phyloP scores from a whole-genome alignment of 345 rosid genomes.

The Dimocarpus longan region DNA sequence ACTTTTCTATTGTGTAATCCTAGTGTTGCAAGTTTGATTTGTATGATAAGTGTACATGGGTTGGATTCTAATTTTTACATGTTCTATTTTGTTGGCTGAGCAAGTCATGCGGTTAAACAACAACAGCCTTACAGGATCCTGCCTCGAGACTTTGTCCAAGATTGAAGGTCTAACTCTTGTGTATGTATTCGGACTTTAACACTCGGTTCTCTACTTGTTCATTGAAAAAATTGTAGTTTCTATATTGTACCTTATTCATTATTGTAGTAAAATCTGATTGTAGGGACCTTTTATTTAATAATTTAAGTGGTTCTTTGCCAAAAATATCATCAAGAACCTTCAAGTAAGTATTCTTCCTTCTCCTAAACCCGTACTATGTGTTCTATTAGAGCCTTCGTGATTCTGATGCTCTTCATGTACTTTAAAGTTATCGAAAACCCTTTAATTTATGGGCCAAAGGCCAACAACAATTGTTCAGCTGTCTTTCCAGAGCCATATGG shows the following conservation, averaged over 20 bases:
- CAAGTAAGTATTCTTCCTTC: conserved; percentile 59
- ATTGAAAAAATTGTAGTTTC: background rate
- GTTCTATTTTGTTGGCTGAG: conserved; percentile 23
- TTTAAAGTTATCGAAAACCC: conserved; percentile 82
- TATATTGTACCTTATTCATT: background rate
- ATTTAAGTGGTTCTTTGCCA: conserved; percentile 89
- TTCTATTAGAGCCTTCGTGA: background rate
- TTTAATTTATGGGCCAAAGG: conserved; percentile 73
- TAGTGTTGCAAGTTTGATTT: background rate
- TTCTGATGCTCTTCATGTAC: conserved; percentile 22
- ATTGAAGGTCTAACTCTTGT: conserved; percentile 85
- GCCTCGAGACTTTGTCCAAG: conserved; percentile 78
- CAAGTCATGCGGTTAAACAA: conserved; percentile 86
- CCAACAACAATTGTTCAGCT: conserved; percentile 70
- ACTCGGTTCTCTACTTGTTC: background rate
- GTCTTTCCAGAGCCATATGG: conserved; percentile 68
- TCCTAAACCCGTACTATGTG: background rate
- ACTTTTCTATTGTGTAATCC: background rate
- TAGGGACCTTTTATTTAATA: conserved; percentile 93
- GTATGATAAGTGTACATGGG: background rate
- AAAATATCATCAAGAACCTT: conserved; percentile 91
- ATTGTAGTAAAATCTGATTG: conserved; percentile 24
- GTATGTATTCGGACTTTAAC: conserved; percentile 48
- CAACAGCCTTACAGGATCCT: conserved; percentile 84
- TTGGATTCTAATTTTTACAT: conserved; percentile 10